Percentiles rank a stretch among this genome's conserved stretches.
These are phyloP conservation scores for Salix dunnii DNA, from an alignment of 345 rosid species.

Conservation along the genomic window DNA sequence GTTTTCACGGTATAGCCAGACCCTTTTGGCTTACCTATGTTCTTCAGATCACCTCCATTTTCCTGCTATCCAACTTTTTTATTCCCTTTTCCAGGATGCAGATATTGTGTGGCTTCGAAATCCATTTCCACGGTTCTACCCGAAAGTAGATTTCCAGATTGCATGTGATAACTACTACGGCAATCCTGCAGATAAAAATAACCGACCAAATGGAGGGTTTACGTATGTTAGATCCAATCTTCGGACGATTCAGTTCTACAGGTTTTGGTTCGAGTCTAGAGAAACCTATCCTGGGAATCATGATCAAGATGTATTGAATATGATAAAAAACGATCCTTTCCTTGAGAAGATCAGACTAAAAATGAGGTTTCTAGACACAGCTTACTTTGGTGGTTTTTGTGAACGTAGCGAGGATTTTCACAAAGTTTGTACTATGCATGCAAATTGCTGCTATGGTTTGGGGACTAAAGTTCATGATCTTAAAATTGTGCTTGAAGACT, in stretches of 20 bases:
- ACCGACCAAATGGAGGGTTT: constrained; percentile 71
- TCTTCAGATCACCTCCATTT: neutral
- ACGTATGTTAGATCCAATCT: constrained; percentile 53
- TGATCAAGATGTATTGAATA: constrained; percentile 78
- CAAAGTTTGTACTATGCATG: constrained; percentile 75
- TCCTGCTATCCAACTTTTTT: neutral
- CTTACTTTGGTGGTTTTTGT: constrained; percentile 70
- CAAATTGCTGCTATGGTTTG: constrained; percentile 72
- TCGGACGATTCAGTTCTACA: constrained; percentile 55
- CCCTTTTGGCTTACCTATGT: neutral
- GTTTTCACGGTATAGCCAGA: constrained; percentile 51
- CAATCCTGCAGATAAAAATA: constrained; percentile 33
- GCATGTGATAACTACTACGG: constrained; percentile 64
- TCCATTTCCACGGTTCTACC: constrained; percentile 62
- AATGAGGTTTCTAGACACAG: constrained; percentile 63
- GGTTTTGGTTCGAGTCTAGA: constrained; percentile 63
- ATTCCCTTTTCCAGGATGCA: constrained; percentile 48
- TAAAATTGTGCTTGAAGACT: constrained; percentile 50
- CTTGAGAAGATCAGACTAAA: constrained; percentile 35
- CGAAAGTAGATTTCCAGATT: constrained; percentile 69
- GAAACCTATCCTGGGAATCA: constrained; percentile 41
- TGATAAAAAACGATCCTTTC: constrained; percentile 44
- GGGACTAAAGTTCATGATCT: constrained; percentile 60
- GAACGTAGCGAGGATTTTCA: constrained; percentile 51
- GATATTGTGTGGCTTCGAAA: constrained; percentile 76